These are phyloP conservation scores for Rubia yunnanensis DNA, from an alignment of 257 asterid species.

Conservation along the genomic window DNA sequence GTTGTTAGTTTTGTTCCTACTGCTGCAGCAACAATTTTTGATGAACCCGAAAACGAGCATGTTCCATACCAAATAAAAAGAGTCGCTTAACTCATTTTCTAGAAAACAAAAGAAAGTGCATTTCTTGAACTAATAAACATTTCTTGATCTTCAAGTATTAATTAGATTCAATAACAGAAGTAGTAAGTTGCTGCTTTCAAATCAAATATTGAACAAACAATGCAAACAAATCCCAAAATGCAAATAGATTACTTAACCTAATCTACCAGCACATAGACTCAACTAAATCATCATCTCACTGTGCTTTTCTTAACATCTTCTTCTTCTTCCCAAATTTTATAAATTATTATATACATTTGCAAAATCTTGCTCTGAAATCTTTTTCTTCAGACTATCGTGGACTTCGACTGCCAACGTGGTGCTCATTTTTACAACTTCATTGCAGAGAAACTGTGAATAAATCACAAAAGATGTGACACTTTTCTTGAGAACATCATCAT, in stretches of 20 bases:
- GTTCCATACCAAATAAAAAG: no score
- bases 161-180: constrained; percentile 22
- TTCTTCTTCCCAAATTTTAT: constrained; percentile 6
- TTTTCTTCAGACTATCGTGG: constrained; percentile 29
- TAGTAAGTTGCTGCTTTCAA: constrained; percentile 40
- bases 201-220: constrained; percentile 17
- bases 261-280: constrained; percentile 53
- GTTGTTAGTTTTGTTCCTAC: no score
- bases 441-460: constrained; percentile 30
- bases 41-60: no score
- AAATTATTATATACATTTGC: constrained; percentile 12
- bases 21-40: no score
- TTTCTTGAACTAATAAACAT: not conserved
- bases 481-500: not conserved
- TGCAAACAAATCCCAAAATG: constrained; percentile 25
- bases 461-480: not conserved
- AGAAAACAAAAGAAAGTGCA: no score
- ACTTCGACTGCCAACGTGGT: constrained; percentile 46
- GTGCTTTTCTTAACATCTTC: constrained; percentile 23
- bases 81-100: no score
- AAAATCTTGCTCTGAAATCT: constrained; percentile 14
- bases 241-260: constrained; percentile 29
- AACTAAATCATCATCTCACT: constrained; percentile 28
- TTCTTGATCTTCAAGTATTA: not conserved
- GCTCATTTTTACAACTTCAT: constrained; percentile 43